A percentile compares a stretch with the other conserved stretches of the same genome.
These are phyloP conservation scores for Fusarium sp. DNA, from an alignment of 2,329 filamentous ascomycete species.

Conservation along the genomic window DNA sequence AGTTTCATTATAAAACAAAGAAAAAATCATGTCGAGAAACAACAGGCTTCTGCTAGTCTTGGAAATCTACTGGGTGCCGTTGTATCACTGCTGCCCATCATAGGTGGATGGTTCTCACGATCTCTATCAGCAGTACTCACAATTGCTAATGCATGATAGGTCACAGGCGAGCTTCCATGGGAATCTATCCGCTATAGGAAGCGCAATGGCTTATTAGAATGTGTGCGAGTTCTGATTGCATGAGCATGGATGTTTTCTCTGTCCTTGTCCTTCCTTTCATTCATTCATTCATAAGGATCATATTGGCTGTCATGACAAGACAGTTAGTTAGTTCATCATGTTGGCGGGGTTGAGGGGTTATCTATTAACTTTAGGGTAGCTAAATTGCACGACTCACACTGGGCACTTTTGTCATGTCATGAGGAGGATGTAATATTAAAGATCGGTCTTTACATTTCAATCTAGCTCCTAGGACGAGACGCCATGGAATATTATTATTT, in stretches of 20 bases:
- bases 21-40: constrained; percentile 37
- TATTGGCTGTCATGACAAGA: constrained; percentile 6
- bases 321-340: constrained; percentile 1
- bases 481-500: neutral
- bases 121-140: neutral
- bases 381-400: neutral
- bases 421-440: neutral
- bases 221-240: neutral
- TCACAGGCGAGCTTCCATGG: neutral
- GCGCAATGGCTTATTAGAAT: neutral
- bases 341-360: constrained; percentile 22
- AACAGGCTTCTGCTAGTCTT: neutral
- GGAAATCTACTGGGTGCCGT: neutral
- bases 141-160: constrained; percentile 15
- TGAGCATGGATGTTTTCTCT: neutral
- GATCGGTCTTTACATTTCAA: neutral
- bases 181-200: neutral
- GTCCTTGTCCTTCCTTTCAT: neutral
- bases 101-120: neutral
- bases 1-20: constrained; percentile 28
- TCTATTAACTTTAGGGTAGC: neutral
- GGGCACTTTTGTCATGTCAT: neutral
- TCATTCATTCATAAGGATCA: neutral
- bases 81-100: neutral
- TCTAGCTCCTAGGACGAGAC: neutral